phyloP scores from a whole-genome alignment of 352 stramenopile genomes.

The Phytophthora pluvialis region DNA sequence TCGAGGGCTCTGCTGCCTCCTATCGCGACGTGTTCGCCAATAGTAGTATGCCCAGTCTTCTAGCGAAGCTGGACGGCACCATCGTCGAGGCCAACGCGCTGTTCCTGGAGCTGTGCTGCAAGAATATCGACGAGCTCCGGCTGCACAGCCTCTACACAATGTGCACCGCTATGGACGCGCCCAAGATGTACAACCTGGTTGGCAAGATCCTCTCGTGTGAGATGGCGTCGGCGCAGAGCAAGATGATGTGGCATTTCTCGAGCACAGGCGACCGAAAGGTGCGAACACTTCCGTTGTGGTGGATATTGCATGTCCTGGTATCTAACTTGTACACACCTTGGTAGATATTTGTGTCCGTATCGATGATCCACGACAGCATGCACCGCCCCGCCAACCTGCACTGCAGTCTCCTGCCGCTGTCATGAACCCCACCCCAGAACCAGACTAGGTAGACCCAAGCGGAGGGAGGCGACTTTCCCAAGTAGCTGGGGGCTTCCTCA shows the following conservation, averaged over 20 bases:
- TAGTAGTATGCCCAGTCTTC: constrained; percentile 79
- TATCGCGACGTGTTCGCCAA: constrained; percentile 80
- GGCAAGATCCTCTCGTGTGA: constrained; percentile 80
- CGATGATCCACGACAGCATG: constrained; percentile 83
- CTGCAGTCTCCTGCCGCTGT: constrained; percentile 79
- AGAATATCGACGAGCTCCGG: constrained; percentile 80
- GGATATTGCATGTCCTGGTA: background rate
- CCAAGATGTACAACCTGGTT: constrained; percentile 86
- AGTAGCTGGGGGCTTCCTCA: constrained; percentile 13
- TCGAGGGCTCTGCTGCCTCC: constrained; percentile 72
- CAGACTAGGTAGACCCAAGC: constrained; percentile 10
- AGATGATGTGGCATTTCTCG: constrained; percentile 87
- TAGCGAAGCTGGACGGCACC: constrained; percentile 80
- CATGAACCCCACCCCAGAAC: constrained; percentile 42
- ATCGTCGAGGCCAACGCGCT: constrained; percentile 82
- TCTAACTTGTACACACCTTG: constrained; percentile 16
- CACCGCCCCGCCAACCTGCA: constrained; percentile 80
- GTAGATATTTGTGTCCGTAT: constrained; percentile 84
- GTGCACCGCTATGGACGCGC: constrained; percentile 73
- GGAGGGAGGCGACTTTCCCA: constrained; percentile 10
- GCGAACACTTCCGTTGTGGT: constrained; percentile 5
- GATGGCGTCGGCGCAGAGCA: constrained; percentile 79
- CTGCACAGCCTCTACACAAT: constrained; percentile 85
- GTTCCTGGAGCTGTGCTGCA: constrained; percentile 81
- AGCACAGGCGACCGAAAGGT: constrained; percentile 78